These are phyloP conservation scores for Ceratobasidium theobromae DNA, from an alignment of 1,284 basidiomycete genomes.

Conservation along the genomic window DNA sequence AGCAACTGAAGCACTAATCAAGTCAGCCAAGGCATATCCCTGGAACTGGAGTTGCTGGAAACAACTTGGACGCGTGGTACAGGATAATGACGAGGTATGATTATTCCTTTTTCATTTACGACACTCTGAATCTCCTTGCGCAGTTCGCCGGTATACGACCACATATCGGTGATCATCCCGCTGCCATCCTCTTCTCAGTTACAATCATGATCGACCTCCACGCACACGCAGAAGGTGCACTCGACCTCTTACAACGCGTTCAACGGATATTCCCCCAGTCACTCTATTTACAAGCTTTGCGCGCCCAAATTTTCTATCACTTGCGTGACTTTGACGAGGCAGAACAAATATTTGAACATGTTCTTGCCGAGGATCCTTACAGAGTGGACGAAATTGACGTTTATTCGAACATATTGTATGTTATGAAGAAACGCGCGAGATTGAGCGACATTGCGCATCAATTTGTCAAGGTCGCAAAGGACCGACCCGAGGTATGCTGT, in stretches of 20 bases:
- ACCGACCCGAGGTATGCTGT: slow-evolving; percentile 93
- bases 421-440: slow-evolving; percentile 85
- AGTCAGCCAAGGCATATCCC: slow-evolving; percentile 77
- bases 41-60: slow-evolving; percentile 98
- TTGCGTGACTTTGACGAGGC: slow-evolving; percentile 86
- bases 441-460: slow-evolving; percentile 91
- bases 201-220: slow-evolving; percentile 90
- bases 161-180: slow-evolving; percentile 16
- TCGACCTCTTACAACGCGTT: slow-evolving; percentile 71
- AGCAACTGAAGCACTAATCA: slow-evolving; percentile 79
- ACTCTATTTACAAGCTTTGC: slow-evolving; percentile 82
- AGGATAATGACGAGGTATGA: slow-evolving; percentile 85
- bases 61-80: slow-evolving; percentile 75
- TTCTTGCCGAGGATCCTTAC: slow-evolving; percentile 80
- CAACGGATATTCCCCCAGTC: slow-evolving; percentile 81
- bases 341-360: slow-evolving; percentile 78
- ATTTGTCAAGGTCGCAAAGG: slow-evolving; percentile 83
- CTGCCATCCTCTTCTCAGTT: slow-evolving; percentile 43
- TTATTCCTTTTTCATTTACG: neutral
- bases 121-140: neutral
- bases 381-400: slow-evolving; percentile 95
- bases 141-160: slow-evolving; percentile 12
- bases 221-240: slow-evolving; percentile 76
- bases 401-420: slow-evolving; percentile 96
- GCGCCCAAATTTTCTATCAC: slow-evolving; percentile 87